phyloP scores from a whole-genome alignment of 2,329 filamentous ascomycete genomes.

The Bisporella sp. region DNA sequence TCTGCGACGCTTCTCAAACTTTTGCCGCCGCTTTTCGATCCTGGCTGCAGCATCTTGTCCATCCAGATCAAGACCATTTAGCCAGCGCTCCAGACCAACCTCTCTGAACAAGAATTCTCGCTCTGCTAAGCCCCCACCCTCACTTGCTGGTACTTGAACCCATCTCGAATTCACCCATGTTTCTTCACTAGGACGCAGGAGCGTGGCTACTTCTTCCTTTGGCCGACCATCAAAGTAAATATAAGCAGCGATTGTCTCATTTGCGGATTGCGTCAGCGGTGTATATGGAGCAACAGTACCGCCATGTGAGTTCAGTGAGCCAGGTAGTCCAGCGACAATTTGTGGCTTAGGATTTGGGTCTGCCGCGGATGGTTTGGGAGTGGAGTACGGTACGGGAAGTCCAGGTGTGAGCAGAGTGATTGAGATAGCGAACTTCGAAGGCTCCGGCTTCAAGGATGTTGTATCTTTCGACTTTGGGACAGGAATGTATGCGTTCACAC shows the following conservation, averaged over 20 bases:
- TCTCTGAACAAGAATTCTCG: constrained; percentile 96
- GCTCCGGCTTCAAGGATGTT: constrained; percentile 69
- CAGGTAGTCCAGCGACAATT: constrained; percentile 66
- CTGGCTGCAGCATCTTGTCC: constrained; percentile 86
- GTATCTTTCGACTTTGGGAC: constrained; percentile 80
- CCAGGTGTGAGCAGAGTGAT: constrained; percentile 90
- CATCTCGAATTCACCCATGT: constrained; percentile 99
- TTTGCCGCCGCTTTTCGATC: constrained; percentile 80
- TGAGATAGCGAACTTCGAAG: constrained; percentile 95
- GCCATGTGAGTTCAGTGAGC: constrained; percentile 41
- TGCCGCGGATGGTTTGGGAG: constrained; percentile 68
- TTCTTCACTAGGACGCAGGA: constrained; percentile 87
- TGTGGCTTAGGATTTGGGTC: constrained; percentile 79
- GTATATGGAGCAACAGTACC: constrained; percentile 75
- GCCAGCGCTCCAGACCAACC: constrained; percentile 90
- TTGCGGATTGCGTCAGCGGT: constrained; percentile 83
- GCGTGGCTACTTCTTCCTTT: constrained; percentile 95
- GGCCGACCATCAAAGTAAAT: constrained; percentile 96
- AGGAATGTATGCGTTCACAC: constrained; percentile 95
- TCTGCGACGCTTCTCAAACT: constrained; percentile 63
- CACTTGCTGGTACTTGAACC: constrained; percentile 87
- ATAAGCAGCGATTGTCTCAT: constrained; percentile 96
- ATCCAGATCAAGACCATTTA: constrained; percentile 92
- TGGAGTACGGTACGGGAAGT: constrained; percentile 86
- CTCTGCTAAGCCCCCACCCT: constrained; percentile 91